Evolutionary conservation across 1,284 basidiomycete species (phyloP).

Genomic region (Puccinia polysora): DNA sequence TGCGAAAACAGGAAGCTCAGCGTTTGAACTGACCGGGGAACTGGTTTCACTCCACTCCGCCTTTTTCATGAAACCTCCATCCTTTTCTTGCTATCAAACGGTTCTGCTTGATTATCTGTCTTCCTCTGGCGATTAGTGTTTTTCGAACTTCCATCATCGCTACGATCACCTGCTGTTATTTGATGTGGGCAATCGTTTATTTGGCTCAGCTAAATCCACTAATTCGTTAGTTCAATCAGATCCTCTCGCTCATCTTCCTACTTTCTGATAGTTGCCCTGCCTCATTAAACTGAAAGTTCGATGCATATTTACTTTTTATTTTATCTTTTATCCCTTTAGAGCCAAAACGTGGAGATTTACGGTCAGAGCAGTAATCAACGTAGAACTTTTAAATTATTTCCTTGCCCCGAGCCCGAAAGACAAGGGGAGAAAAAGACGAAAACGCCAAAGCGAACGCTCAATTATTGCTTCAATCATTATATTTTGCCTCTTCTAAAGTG

Average conservation of each 20-base stretch:
- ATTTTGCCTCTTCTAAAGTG: no score
- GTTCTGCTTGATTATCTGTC: no score
- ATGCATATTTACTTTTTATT: not conserved
- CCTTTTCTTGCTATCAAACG: not conserved
- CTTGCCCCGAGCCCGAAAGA: no score
- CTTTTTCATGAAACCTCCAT: not conserved
- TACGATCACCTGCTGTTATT: slow-evolving; percentile 72
- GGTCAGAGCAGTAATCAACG: slow-evolving; percentile 14
- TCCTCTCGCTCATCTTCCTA: not conserved
- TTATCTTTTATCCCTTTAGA: not conserved
- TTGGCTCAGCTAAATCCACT: slow-evolving; percentile 84
- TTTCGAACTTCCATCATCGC: slow-evolving; percentile 73
- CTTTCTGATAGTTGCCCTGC: not conserved
- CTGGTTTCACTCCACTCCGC: not conserved
- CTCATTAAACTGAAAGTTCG: not conserved
- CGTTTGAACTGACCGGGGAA: not conserved
- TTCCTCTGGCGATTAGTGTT: slow-evolving; percentile 58
- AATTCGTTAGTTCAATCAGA: slow-evolving; percentile 60
- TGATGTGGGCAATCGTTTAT: slow-evolving; percentile 93
- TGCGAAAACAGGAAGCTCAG: no score
- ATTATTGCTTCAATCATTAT: no score
- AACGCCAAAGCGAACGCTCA: no score
- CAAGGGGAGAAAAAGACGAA: no score
- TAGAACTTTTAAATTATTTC: no score
- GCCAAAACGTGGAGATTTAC: slow-evolving; percentile 33